Evolutionary conservation across 2,329 filamentous ascomycete genomes (phyloP).

Genomic region (Trichoderma endophyticum): DNA sequence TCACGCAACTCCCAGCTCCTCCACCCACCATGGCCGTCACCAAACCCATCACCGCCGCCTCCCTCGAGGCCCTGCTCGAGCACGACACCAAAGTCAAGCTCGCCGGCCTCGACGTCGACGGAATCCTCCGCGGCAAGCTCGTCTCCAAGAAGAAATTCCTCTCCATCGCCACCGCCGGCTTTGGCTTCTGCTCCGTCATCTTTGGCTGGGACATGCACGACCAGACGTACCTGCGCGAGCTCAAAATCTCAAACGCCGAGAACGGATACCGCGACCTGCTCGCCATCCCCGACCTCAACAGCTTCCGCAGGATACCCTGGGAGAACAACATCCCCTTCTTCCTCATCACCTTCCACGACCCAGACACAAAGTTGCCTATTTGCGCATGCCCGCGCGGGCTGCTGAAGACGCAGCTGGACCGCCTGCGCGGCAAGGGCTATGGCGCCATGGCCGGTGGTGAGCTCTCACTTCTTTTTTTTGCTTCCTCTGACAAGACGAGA

Average conservation of each 20-base stretch:
- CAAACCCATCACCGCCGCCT: constrained; percentile 53
- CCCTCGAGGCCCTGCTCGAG: constrained; percentile 63
- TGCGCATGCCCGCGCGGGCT: constrained; percentile 78
- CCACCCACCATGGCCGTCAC: neutral
- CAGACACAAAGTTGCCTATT: constrained; percentile 68
- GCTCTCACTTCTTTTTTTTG: constrained; percentile 26
- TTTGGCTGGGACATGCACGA: constrained; percentile 99
- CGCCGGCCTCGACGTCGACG: constrained; percentile 83
- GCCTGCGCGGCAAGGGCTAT: constrained; percentile 65
- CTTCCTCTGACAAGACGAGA: neutral
- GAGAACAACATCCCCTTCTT: constrained; percentile 85
- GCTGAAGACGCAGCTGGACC: constrained; percentile 64
- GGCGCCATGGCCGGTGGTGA: constrained; percentile 86
- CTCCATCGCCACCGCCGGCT: constrained; percentile 73
- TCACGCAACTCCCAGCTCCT: neutral
- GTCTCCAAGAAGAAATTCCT: constrained; percentile 93
- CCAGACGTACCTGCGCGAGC: constrained; percentile 79
- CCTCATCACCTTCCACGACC: constrained; percentile 77
- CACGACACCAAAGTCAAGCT: constrained; percentile 80
- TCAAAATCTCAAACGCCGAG: constrained; percentile 82
- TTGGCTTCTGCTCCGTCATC: constrained; percentile 91
- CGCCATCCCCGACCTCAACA: constrained; percentile 73
- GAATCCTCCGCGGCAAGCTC: constrained; percentile 82
- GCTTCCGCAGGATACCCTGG: constrained; percentile 85
- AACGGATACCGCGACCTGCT: constrained; percentile 87